These are phyloP conservation scores for Paracamarosporium sp. DNA, from an alignment of 2,329 filamentous ascomycete species.

Conservation along the genomic window DNA sequence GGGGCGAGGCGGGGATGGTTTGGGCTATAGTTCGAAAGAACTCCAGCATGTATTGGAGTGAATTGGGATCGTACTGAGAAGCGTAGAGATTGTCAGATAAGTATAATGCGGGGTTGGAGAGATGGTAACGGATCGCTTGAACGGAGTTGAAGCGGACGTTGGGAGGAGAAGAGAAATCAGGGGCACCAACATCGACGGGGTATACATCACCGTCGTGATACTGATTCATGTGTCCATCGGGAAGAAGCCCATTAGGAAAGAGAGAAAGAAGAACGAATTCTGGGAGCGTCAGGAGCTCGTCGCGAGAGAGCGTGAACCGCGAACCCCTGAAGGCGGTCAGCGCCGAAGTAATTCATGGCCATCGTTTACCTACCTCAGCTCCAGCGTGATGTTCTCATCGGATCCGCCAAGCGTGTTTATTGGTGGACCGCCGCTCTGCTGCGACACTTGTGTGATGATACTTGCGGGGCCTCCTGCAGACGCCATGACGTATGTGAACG, in stretches of 20 bases:
- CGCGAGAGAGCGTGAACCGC: constrained; percentile 90
- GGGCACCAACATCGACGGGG: constrained; percentile 87
- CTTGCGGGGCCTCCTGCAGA: constrained; percentile 95
- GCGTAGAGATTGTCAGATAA: constrained; percentile 62
- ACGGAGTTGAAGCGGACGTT: constrained; percentile 36
- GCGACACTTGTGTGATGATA: constrained; percentile 99
- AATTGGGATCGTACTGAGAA: constrained; percentile 90
- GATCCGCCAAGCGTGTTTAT: constrained; percentile 87
- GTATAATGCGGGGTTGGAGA: constrained; percentile 57
- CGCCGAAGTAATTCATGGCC: neutral
- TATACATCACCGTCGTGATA: constrained; percentile 94
- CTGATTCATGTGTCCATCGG: constrained; percentile 92
- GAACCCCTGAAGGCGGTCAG: constrained; percentile 70
- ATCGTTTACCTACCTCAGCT: constrained; percentile 74
- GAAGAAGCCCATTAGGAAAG: constrained; percentile 97
- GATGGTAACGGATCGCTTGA: constrained; percentile 48
- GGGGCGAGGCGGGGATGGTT: constrained; percentile 81
- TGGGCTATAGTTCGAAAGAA: constrained; percentile 97
- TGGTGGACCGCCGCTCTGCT: constrained; percentile 74
- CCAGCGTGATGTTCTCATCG: constrained; percentile 94
- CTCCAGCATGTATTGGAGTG: constrained; percentile 98
- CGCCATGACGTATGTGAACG: constrained; percentile 97
- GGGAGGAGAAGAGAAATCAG: constrained; percentile 37
- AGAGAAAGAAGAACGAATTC: constrained; percentile 98
- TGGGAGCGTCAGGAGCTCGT: constrained; percentile 92